Base-by-base conservation (phyloP, 2,329 filamentous ascomycete genomes). In the Drechslerella coelobrocha region DNA sequence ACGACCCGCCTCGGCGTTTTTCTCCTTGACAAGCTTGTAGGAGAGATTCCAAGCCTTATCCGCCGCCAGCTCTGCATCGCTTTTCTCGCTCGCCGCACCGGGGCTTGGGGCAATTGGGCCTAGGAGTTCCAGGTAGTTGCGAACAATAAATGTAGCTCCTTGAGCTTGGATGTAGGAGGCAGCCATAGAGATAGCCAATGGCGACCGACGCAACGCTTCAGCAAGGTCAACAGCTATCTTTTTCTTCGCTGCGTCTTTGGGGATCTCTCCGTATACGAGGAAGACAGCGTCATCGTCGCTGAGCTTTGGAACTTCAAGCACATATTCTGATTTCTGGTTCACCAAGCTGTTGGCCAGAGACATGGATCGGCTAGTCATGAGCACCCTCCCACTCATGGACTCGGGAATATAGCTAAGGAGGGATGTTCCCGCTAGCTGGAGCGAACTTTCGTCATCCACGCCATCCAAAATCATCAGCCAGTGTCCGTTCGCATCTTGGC, bases 391-490 rank as follows among this genome's bases (percentile, higher is more conserved):
- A 37, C 50, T 31, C 50, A 53, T 53, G 14, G 50, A 53, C 23
- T 9, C 14, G 19, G 50, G 50, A 21, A 53, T 31, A 31, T 53
- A 53, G 29, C 37, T 27, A 10, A 53, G 50, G 2, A 37, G 26
- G 17, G 29, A 19, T 19, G 29, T 10, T 21, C 26, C 27, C 10
- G 27, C 7, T 31, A n/a, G 10, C 10, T 8, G 14, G 2, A 53
- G 29, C 17, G 29, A 9, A n/a, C 8, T 23, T 27, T 53, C 50
- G 50, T 53, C 50, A 37, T 53, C 50, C 26, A 53, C 50, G n/a
- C 50, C 50, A 23, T 53, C 50, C 27, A 53, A 37, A 2, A 53
- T 14, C 50, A 53, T 53, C 29, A 53, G 29, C 50, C 50, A 53
- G 29, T 53, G 10, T 37, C 50, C 50, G 14, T 37, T 53, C 7